Base-by-base conservation (phyloP, 164 flowering plant species). In the Vitis vinifera region DNA sequence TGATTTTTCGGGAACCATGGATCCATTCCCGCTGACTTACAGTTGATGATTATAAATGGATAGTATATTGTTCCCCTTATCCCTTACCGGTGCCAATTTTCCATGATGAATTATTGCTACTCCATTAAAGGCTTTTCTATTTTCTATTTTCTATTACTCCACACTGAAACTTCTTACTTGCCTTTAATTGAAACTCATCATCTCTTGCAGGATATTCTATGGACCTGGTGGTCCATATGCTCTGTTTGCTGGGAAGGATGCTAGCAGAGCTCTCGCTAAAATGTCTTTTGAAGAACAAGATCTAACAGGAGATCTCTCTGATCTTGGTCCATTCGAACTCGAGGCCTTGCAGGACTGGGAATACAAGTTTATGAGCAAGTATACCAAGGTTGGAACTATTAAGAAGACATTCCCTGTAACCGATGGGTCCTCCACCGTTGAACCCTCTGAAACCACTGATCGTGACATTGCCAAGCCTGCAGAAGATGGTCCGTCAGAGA, bases 171-270 rank as follows among this genome's bases (percentile, higher is more conserved):
- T 68, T 63, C 27, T 19, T 27, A 1, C 19, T 63, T 48, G 3
- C 44, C 8, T 51, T 14, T 15, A 12, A 19, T 61, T 57, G 19
- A 19, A 8, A 16, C 6, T 29, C 65, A 10, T 16, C 55, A 44
- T 51, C 23, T 52, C 8, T 72, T 82, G 77, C 86, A 96, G 98
- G 80, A 87, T 89, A 91, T 96, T 96, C 71, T 96, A 96, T 70
- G 99, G 99, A 71, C 99, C 99, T 5, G 99, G 99, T 23, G 99
- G 99, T 31, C 98, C 98, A 27, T 96, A 96, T 79, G 97, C 97
- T 11, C 68, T 96, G 67, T 96, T 96, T 69, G 91, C 99, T 1
- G 99, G 98, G 58, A 95, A 89, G 73, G 99, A 95, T 73, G 99
- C 99, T 2, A 93, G 99, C 73, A 81, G 98, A 79, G 98, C 99